Evolutionary conservation across 331 rosid species (phyloP).

Genomic region (Phaseolus coccineus): DNA sequence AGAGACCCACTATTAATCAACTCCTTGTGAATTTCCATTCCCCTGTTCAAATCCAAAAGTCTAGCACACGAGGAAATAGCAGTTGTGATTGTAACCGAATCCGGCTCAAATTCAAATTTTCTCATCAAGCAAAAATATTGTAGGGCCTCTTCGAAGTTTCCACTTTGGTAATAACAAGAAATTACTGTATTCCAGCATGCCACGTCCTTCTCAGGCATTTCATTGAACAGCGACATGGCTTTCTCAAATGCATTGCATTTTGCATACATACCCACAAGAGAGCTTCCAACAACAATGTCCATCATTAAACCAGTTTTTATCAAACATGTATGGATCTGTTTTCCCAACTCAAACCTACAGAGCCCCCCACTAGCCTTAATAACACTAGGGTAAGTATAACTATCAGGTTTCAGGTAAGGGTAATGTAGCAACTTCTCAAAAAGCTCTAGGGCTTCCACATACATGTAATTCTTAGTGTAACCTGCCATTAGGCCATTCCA

Average conservation of each 20-base stretch:
- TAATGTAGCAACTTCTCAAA: conserved; percentile 50
- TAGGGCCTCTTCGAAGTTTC: conserved; percentile 59
- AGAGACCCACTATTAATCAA: conserved; percentile 47
- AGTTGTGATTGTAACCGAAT: conserved; percentile 63
- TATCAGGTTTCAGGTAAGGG: conserved; percentile 60
- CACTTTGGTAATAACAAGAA: conserved; percentile 77
- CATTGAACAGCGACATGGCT: conserved; percentile 69
- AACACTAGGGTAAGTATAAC: conserved; percentile 76
- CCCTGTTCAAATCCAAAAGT: conserved; percentile 72
- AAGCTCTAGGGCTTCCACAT: conserved; percentile 64
- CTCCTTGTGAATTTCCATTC: conserved; percentile 70
- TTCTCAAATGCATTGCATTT: conserved; percentile 60
- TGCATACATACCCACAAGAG: conserved; percentile 71
- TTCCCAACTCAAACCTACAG: conserved; percentile 56
- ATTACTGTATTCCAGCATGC: conserved; percentile 85
- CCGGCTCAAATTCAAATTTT: conserved; percentile 64
- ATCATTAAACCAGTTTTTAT: conserved; percentile 59
- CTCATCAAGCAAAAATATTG: conserved; percentile 65
- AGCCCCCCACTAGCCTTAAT: conserved; percentile 76
- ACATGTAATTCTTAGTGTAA: conserved; percentile 71
- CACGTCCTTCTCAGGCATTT: conserved; percentile 79
- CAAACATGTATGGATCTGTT: conserved; percentile 60
- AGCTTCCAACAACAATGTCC: conserved; percentile 71
- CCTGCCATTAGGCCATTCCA: conserved; percentile 79
- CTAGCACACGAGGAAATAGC: conserved; percentile 72